A percentile compares a stretch with the other conserved stretches of the same genome.
These are phyloP conservation scores for Wickerhamomyces sp. DNA, from an alignment of 1,139 yeast species.

Conservation along the genomic window DNA sequence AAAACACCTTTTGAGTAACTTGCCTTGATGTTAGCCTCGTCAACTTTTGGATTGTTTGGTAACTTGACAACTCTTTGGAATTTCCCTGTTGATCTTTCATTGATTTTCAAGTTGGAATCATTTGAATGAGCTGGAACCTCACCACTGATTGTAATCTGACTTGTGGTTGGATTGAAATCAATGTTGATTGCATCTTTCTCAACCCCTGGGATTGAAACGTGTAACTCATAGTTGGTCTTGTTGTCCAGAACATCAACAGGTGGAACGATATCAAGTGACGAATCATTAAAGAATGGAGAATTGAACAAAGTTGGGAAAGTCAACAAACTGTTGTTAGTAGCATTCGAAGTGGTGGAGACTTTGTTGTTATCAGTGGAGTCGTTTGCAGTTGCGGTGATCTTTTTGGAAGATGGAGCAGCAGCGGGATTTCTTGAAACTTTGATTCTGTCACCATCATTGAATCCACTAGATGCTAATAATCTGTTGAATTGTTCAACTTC, in stretches of 20 bases:
- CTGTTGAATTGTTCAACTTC: constrained; percentile 35
- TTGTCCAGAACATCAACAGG: constrained; percentile 39
- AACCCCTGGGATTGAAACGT: constrained; percentile 38
- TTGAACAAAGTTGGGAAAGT: constrained; percentile 24
- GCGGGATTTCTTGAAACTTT: too few species aligned
- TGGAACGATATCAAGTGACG: constrained; percentile 25
- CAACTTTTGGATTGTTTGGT: constrained; percentile 32
- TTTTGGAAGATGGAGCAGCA: constrained; percentile 15
- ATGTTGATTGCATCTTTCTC: constrained; percentile 32
- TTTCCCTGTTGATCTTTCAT: constrained; percentile 35
- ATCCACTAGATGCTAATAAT: constrained; percentile 24
- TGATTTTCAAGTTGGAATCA: constrained; percentile 25
- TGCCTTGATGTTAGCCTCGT: constrained; percentile 36
- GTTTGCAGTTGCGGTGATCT: constrained; percentile 2
- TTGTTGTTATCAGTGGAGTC: constrained; percentile 5
- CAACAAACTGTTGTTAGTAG: constrained; percentile 8
- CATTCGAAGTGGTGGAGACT: constrained; percentile 7
- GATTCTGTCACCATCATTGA: constrained; percentile 13
- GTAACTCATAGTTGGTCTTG: constrained; percentile 33
- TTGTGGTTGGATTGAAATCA: constrained; percentile 35
- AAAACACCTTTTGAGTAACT: constrained; percentile 36
- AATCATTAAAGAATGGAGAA: constrained; percentile 22
- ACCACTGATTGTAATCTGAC: constrained; percentile 34
- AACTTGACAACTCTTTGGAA: constrained; percentile 36
- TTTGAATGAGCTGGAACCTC: constrained; percentile 26